phyloP scores from a whole-genome alignment of 192 early-diverging fungal genomes.

The Funneliformis geosporum region DNA sequence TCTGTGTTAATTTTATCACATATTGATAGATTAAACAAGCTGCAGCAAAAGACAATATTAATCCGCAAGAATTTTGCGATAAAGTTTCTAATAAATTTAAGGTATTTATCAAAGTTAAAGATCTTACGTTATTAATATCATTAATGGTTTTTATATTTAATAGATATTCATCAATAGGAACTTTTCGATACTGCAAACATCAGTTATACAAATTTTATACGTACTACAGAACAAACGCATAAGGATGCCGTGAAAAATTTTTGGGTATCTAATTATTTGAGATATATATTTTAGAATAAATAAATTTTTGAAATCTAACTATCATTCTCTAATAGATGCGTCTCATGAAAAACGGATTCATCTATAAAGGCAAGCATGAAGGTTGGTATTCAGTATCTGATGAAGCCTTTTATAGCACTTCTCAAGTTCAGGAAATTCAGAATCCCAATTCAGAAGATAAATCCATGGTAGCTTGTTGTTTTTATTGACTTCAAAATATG shows the following conservation, averaged over 20 bases:
- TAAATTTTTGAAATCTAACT: background rate
- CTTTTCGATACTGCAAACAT: slow-evolving; percentile 76
- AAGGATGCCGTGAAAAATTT: slow-evolving; percentile 64
- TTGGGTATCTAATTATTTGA: slow-evolving; percentile 59
- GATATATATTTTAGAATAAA: background rate
- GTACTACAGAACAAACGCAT: slow-evolving; percentile 85
- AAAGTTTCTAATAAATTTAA: slow-evolving; percentile 62
- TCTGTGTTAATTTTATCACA: background rate
- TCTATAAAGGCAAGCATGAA: slow-evolving; percentile 88
- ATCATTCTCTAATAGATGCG: slow-evolving; percentile 40
- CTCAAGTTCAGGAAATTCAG: slow-evolving; percentile 67
- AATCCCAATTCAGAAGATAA: slow-evolving; percentile 54
- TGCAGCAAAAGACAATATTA: slow-evolving; percentile 57
- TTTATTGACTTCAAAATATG: background rate
- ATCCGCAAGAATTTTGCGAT: slow-evolving; percentile 81
- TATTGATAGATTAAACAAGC: slow-evolving; percentile 84
- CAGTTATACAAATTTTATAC: slow-evolving; percentile 76
- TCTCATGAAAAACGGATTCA: slow-evolving; percentile 69
- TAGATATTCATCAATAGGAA: slow-evolving; percentile 34
- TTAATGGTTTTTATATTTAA: background rate
- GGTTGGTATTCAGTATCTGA: slow-evolving; percentile 98
- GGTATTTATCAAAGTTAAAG: background rate
- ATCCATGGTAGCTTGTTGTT: slow-evolving; percentile 40
- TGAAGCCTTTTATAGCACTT: slow-evolving; percentile 83
- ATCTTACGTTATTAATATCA: background rate